Percentiles rank a stretch among this genome's conserved stretches.
These are phyloP conservation scores for Aspergillus tanneri DNA, from an alignment of 2,329 filamentous ascomycete species.

Conservation along the genomic window DNA sequence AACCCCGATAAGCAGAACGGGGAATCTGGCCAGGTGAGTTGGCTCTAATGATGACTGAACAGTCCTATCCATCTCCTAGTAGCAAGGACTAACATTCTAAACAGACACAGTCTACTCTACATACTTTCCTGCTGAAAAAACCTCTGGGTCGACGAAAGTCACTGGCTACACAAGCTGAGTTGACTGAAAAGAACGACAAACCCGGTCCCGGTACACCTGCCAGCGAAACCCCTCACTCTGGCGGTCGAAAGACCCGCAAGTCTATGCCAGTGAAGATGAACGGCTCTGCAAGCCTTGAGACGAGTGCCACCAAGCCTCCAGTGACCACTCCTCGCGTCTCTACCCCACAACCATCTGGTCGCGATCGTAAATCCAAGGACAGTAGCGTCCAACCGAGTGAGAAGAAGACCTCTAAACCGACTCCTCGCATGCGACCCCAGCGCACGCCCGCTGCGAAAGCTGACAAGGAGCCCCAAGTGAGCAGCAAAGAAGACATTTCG, in stretches of 20 bases:
- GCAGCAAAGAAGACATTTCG: too few species aligned
- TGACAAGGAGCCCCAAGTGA: too few species aligned
- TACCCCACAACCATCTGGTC: slow-evolving; percentile 13
- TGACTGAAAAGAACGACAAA: slow-evolving; percentile 7
- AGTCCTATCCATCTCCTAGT: too few species aligned
- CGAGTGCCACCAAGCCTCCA: slow-evolving; percentile 3
- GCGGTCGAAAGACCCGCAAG: slow-evolving; percentile 15
- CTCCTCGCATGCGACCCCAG: too few species aligned
- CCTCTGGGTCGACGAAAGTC: slow-evolving; percentile 13
- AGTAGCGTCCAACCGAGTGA: slow-evolving; percentile 2
- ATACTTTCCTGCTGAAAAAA: slow-evolving; percentile 12
- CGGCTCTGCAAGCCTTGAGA: slow-evolving; percentile 8
- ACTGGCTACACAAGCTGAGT: slow-evolving; percentile 10
- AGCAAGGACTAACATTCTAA: background rate
- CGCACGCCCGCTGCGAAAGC: too few species aligned
- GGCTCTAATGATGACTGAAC: slow-evolving; percentile 5
- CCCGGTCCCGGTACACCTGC: slow-evolving; percentile 2
- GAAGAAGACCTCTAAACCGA: slow-evolving; percentile 9
- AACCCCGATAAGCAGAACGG: slow-evolving; percentile 10
- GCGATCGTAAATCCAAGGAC: slow-evolving; percentile 13
- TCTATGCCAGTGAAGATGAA: slow-evolving; percentile 20
- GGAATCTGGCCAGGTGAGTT: slow-evolving; percentile 5
- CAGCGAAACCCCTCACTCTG: slow-evolving; percentile 7
- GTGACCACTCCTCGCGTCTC: slow-evolving; percentile 11
- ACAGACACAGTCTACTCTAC: slow-evolving; percentile 12